Evolutionary conservation across 164 flowering plant species (phyloP).

Genomic region (Kalanchoe fedtschenkoi): DNA sequence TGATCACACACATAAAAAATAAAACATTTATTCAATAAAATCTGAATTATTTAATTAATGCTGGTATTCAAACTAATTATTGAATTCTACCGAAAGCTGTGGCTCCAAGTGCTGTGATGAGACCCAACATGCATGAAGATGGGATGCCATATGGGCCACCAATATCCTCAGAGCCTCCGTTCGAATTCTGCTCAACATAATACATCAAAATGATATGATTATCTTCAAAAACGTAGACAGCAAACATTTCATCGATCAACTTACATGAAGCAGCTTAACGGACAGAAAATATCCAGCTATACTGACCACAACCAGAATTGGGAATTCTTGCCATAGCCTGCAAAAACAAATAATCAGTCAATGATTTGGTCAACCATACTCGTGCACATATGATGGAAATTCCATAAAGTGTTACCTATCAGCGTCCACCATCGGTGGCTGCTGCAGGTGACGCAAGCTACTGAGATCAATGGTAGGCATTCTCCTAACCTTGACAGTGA

Average conservation of each 20-base stretch:
- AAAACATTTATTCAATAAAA: neutral
- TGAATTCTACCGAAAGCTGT: neutral
- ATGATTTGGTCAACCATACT: neutral
- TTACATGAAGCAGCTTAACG: neutral
- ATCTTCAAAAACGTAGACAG: neutral
- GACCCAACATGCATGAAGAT: neutral
- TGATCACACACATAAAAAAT: constrained; percentile 9
- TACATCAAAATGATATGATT: neutral
- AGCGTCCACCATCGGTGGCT: neutral
- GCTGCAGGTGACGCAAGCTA: neutral
- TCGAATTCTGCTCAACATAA: neutral
- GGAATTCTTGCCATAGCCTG: neutral
- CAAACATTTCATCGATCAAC: neutral
- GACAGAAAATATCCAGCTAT: neutral
- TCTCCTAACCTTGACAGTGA: neutral
- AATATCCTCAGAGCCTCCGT: neutral
- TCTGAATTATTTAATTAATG: neutral
- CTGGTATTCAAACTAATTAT: neutral
- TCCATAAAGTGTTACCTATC: neutral
- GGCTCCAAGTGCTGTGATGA: neutral
- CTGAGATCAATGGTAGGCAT: neutral
- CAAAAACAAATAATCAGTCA: neutral
- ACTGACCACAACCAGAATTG: neutral
- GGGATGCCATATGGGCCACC: neutral
- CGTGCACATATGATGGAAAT: neutral